Evolutionary conservation across 2,329 filamentous ascomycete species (phyloP).

Genomic region (Rhynchosporium agropyri): DNA sequence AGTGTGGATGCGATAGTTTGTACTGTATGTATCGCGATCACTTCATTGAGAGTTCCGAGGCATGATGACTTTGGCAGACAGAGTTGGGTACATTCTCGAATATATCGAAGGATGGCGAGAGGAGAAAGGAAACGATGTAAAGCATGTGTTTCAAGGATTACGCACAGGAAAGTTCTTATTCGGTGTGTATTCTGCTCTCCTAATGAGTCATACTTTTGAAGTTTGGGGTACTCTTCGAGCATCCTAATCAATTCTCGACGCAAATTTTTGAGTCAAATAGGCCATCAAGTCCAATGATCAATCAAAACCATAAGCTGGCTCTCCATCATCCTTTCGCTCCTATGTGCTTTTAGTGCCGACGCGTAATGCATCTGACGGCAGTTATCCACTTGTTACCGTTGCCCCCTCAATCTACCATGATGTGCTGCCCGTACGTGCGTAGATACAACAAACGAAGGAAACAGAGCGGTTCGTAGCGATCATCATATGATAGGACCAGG

Average conservation of each 20-base stretch:
- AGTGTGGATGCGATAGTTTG: conserved; percentile 23
- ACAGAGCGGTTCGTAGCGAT: conserved; percentile 24
- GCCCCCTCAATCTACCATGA: conserved; percentile 50
- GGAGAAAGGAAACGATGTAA: neutral
- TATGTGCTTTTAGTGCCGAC: conserved; percentile 20
- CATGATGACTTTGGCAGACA: conserved; percentile 42
- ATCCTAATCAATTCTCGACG: conserved; percentile 8
- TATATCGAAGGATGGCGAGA: neutral
- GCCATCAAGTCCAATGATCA: neutral
- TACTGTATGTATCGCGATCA: conserved; percentile 43
- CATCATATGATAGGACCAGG: conserved; percentile 45
- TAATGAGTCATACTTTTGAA: conserved; percentile 24
- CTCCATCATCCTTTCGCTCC: conserved; percentile 12
- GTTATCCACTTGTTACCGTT: conserved; percentile 63
- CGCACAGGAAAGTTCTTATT: conserved; percentile 20
- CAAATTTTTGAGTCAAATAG: too few species aligned
- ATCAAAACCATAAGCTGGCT: neutral
- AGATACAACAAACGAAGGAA: conserved; percentile 27
- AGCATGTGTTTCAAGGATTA: too few species aligned
- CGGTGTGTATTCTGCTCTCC: conserved; percentile 40
- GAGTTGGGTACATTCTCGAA: conserved; percentile 21
- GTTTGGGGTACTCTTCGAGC: conserved; percentile 19
- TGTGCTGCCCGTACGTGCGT: conserved; percentile 12
- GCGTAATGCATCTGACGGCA: conserved; percentile 49
- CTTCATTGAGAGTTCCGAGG: conserved; percentile 35